Evolutionary conservation across 176 grass and related monocot species (phyloP).

Genomic region (maize (Zea mays)): Zm-B73-REFERENCE-NAM-5.0 NC_050097.1:21353001-21353500

Average conservation of each 20-base stretch:
- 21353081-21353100: constrained; percentile 67
- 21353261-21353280: background rate
- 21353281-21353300: background rate
- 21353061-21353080: constrained; percentile 96
- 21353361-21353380: background rate
- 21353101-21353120: background rate
- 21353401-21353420: background rate
- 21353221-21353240: background rate
- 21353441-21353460: background rate
- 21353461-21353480: background rate
- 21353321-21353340: background rate
- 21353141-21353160: background rate
- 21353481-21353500: background rate
- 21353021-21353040: constrained; percentile 55
- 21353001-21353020: constrained; percentile 64
- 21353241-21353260: background rate
- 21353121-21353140: constrained; percentile 14
- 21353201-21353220: background rate
- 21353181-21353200: background rate
- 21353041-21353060: constrained; percentile 83
- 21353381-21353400: background rate
- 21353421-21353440: background rate
- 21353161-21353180: background rate
- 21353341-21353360: background rate
- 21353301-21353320: background rate